phyloP scores from a whole-genome alignment of 2,329 filamentous ascomycete genomes.

The Beauveria sp. region DNA sequence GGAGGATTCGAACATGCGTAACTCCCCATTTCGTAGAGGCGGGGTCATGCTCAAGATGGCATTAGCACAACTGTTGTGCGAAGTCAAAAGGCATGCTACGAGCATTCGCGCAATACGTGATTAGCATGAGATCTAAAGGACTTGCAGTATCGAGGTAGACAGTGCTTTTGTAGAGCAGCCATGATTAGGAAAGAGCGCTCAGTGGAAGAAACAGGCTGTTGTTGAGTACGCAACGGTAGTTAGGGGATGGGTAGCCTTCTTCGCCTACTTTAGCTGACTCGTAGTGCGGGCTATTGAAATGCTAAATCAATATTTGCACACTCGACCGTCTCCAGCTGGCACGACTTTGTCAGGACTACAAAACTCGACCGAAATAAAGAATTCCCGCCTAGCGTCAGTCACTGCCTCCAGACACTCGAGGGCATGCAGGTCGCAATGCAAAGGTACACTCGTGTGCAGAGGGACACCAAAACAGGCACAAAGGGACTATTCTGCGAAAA shows the following conservation, averaged over 20 bases:
- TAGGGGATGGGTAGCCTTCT: background rate
- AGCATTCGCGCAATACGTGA: constrained; percentile 29
- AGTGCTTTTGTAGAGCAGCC: constrained; percentile 23
- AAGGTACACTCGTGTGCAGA: no score
- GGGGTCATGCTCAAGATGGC: constrained; percentile 20
- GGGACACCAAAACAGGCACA: no score
- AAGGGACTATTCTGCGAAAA: no score
- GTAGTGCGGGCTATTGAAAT: background rate
- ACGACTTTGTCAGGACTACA: background rate
- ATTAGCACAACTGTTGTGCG: background rate
- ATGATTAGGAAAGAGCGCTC: background rate
- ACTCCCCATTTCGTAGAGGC: constrained; percentile 24
- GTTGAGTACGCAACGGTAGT: background rate
- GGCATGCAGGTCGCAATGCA: no score
- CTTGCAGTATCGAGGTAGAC: constrained; percentile 33
- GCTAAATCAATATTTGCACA: no score
- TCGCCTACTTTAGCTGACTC: background rate
- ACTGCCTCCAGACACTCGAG: no score
- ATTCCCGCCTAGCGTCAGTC: no score
- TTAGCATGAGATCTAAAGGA: constrained; percentile 32
- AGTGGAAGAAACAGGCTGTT: background rate
- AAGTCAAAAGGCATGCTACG: background rate
- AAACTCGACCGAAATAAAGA: background rate
- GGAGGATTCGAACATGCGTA: constrained; percentile 27
- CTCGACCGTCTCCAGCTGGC: no score